These are phyloP conservation scores for Fusarium pseudograminearum DNA, from an alignment of 2,329 filamentous ascomycete genomes.

Conservation along the genomic window DNA sequence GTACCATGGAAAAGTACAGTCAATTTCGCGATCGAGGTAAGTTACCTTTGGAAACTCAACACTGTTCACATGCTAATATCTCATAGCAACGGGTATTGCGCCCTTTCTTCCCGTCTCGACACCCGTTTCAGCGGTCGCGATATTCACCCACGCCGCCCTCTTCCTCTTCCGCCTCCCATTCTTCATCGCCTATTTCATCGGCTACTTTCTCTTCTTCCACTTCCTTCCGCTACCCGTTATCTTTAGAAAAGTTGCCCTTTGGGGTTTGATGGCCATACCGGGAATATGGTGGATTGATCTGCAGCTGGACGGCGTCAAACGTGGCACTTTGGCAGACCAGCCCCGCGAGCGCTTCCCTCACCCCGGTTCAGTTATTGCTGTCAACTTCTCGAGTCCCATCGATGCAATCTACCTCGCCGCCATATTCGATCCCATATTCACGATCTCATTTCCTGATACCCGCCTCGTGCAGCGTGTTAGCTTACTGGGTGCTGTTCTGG, in stretches of 20 bases:
- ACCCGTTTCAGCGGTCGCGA: constrained; percentile 70
- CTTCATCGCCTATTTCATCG: constrained; percentile 73
- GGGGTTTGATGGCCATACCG: constrained; percentile 87
- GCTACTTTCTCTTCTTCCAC: constrained; percentile 86
- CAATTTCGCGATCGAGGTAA: constrained; percentile 91
- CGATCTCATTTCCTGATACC: constrained; percentile 81
- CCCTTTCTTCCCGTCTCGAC: constrained; percentile 89
- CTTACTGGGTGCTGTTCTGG: constrained; percentile 78
- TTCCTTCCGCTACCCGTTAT: constrained; percentile 75
- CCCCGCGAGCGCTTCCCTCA: constrained; percentile 80
- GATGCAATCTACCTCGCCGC: constrained; percentile 94
- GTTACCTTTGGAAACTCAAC: fast-evolving
- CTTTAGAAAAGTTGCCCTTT: constrained; percentile 84
- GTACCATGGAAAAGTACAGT: constrained; percentile 89
- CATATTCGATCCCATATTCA: constrained; percentile 97
- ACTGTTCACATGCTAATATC: constrained; percentile 25
- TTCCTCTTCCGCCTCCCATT: constrained; percentile 85
- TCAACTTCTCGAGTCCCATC: constrained; percentile 91
- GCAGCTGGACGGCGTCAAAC: constrained; percentile 96
- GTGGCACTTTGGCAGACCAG: constrained; percentile 84
- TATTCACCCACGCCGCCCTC: constrained; percentile 75
- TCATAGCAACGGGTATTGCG: constrained; percentile 88
- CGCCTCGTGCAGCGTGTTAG: constrained; percentile 81
- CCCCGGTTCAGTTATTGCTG: constrained; percentile 84
- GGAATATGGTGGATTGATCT: constrained; percentile 99